Evolutionary conservation across 768 basidiomycete genomes (phyloP), one percentile per base, ranked within the genome.

Genomic region (Pholiota microspora): DNA sequence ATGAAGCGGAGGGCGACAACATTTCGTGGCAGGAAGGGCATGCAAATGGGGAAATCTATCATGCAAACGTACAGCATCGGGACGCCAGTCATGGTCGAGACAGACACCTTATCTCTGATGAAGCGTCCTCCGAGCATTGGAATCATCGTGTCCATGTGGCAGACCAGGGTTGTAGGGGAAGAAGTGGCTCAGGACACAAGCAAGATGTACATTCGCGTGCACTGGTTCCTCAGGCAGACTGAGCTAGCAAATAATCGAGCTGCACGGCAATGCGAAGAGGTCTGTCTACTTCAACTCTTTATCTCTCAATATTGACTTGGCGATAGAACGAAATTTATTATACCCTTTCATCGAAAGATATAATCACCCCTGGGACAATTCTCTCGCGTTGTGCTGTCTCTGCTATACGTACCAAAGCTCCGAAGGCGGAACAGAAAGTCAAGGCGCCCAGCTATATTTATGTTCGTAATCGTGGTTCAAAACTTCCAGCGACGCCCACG

Each of bases 251-350:
- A 70, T 23, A 70, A 84, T 49, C 76, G 89, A 10, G 82, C 81
- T 0, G 79, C 80, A 58, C 77, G 88, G 38, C 79, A 82, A 15
- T 79, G 85, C 64, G 62, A 71, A 42, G 77, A 85, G 69, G 89
- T 89, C 52, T 45, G 77, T 64, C 16, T 52, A 29, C 2, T 36
- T 16, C 49, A 44, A 28, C 40, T 25, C 42, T 7, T 29, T 7
- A 56, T 38, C 16, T 42, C 10, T 34, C 29, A 18, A 3, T 18
- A 49, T 42, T 51, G 28, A 53, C 21, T n/a, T 45, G 9, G 21
- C 3, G 31, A 32, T 58, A 92, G 90, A 87, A 89, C 59, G 90
- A 92, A 68, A 77, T 92, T 6, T 91, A 89, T 61, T 88, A 86
- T 47, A 81, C 82, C 7, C 67, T 88, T 21, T 59, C 73, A 28